Percentiles rank a stretch among this genome's conserved stretches.
Conservation (phyloP, 2,329 filamentous ascomycete species). For the Sporothrix luriei region DNA sequence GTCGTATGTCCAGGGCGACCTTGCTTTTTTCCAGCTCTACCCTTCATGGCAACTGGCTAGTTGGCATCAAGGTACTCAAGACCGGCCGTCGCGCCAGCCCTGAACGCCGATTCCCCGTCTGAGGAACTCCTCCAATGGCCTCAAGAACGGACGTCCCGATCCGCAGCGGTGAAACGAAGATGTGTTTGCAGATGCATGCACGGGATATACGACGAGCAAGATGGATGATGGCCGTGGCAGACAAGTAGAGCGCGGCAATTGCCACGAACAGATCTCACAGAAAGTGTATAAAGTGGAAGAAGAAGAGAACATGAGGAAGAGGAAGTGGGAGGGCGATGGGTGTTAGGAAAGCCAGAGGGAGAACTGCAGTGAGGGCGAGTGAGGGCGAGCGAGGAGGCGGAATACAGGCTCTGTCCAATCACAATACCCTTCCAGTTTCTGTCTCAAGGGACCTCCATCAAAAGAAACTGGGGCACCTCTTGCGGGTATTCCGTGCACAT, state of each 20-base stretch:
- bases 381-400: slow-evolving; percentile 2
- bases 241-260: background rate
- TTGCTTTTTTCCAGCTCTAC: too few species aligned
- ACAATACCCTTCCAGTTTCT: background rate
- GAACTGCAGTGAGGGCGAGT: background rate
- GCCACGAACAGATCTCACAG: background rate
- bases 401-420: background rate
- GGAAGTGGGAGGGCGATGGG: slow-evolving; percentile 6
- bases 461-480: background rate
- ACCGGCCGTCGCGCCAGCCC: too few species aligned
- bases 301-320: background rate
- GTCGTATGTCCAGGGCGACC: too few species aligned
- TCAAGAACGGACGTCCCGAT: background rate
- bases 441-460: too few species aligned
- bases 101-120: too few species aligned
- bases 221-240: background rate
- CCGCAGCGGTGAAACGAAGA: background rate
- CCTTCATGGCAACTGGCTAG: too few species aligned
- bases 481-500: background rate
- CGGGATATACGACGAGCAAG: background rate
- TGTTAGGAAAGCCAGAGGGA: slow-evolving; percentile 16
- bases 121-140: background rate
- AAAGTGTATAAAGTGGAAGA: too few species aligned
- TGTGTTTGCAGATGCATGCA: background rate
- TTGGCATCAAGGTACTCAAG: too few species aligned